A percentile compares a stretch with the other conserved stretches of the same genome.
phyloP scores from a whole-genome alignment of 805 yeast species.

The Lipomyces anomalus region DNA sequence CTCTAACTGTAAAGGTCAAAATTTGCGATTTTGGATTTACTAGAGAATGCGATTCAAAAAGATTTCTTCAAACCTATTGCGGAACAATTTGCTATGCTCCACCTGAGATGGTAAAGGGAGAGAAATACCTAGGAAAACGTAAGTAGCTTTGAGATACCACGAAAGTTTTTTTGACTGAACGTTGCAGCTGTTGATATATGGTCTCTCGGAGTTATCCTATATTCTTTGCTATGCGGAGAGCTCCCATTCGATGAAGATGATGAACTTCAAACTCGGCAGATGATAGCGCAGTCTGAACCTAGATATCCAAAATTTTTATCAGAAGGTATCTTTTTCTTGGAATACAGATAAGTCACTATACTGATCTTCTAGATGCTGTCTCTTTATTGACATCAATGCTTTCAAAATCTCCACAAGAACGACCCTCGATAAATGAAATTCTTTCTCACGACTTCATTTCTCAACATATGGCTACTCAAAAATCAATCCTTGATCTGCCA shows the following conservation, averaged over 20 bases:
- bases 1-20: slow-evolving; percentile 45
- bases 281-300: slow-evolving; percentile 65
- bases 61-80: slow-evolving; percentile 72
- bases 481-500: slow-evolving; percentile 38
- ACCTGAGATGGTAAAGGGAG: slow-evolving; percentile 71
- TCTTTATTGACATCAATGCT: slow-evolving; percentile 51
- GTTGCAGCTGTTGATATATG: slow-evolving; percentile 60
- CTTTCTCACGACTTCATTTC: slow-evolving; percentile 42
- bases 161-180: neutral
- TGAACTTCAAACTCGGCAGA: slow-evolving; percentile 52
- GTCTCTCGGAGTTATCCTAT: slow-evolving; percentile 86
- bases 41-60: slow-evolving; percentile 58
- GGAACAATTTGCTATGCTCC: slow-evolving; percentile 97
- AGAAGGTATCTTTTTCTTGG: slow-evolving; percentile 7
- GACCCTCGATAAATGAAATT: slow-evolving; percentile 56
- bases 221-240: slow-evolving; percentile 74
- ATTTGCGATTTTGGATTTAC: slow-evolving; percentile 93
- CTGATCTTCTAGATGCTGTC: slow-evolving; percentile 38
- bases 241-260: slow-evolving; percentile 90
- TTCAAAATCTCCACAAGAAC: slow-evolving; percentile 54
- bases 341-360: neutral
- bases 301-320: slow-evolving; percentile 45
- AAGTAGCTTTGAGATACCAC: neutral
- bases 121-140: slow-evolving; percentile 67
- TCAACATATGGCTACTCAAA: slow-evolving; percentile 27